These are phyloP conservation scores for Cutaneotrichosporon arboriforme DNA, from an alignment of 1,284 basidiomycete genomes.

Conservation along the genomic window DNA sequence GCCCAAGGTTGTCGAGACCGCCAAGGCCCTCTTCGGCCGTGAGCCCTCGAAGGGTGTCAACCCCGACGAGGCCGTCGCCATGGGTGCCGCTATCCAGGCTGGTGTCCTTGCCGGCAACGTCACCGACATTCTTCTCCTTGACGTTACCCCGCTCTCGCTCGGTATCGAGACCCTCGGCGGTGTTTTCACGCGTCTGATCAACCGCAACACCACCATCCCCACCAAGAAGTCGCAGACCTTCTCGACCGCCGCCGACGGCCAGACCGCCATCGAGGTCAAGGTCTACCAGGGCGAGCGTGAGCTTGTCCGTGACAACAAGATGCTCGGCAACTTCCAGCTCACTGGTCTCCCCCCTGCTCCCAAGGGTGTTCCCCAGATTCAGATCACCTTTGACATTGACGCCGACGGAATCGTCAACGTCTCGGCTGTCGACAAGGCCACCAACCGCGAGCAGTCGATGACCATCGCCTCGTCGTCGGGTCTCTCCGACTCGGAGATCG, in stretches of 20 bases:
- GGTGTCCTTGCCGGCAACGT: constrained; percentile 88
- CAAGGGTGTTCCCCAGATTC: constrained; percentile 96
- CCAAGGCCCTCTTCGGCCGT: constrained; percentile 98
- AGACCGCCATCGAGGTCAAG: constrained; percentile 97
- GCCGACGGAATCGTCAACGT: constrained; percentile 98
- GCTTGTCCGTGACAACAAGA: constrained; percentile 98
- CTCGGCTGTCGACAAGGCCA: constrained; percentile 86
- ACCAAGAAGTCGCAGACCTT: constrained; percentile 98
- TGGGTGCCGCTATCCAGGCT: constrained; percentile 95
- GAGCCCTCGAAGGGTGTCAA: constrained; percentile 87
- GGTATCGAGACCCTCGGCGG: constrained; percentile 95
- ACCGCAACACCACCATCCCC: constrained; percentile 95
- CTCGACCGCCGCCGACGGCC: constrained; percentile 99
- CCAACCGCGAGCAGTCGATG: constrained; percentile 74
- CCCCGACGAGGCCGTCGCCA: constrained; percentile 92
- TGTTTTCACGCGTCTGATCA: constrained; percentile 88
- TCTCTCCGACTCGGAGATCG: constrained; percentile 92
- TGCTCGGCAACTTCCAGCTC: constrained; percentile 98
- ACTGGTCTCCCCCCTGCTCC: constrained; percentile 96
- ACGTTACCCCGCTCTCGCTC: constrained; percentile 67
- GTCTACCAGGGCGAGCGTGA: constrained; percentile 99
- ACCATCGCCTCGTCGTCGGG: constrained; percentile 97
- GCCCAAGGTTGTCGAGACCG: constrained; percentile 93
- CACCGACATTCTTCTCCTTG: constrained; percentile 81
- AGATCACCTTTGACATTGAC: constrained; percentile 98